Conservation (phyloP, 306 rosid species). For the Vicia faba region DNA sequence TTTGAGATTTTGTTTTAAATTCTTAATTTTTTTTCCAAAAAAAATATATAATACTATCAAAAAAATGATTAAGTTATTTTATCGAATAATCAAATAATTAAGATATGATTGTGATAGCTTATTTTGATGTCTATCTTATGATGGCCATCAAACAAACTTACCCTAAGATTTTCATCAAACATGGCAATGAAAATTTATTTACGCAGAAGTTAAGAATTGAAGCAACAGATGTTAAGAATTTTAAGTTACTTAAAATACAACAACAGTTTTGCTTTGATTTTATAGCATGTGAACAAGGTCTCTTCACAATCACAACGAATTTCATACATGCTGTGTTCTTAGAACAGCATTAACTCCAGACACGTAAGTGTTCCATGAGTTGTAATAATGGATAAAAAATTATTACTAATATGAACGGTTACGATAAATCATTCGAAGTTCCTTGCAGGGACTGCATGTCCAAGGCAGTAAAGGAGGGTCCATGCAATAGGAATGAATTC, state of each 20-base stretch:
- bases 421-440: conserved; percentile 56
- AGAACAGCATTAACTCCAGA: conserved; percentile 18
- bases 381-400: neutral
- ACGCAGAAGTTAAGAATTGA: neutral
- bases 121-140: too few relatives aligned
- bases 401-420: conserved; percentile 32
- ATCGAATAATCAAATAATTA: too few relatives aligned
- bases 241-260: conserved; percentile 9
- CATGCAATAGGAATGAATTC: conserved; percentile 69
- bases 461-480: conserved; percentile 79
- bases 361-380: conserved; percentile 5
- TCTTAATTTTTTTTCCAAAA: too few relatives aligned
- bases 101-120: too few relatives aligned
- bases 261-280: neutral
- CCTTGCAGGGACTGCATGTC: conserved; percentile 81
- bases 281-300: neutral
- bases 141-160: too few relatives aligned
- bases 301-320: conserved; percentile 7
- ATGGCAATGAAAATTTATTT: too few relatives aligned
- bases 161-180: too few relatives aligned
- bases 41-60: too few relatives aligned
- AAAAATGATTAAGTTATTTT: too few relatives aligned
- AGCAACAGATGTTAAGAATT: neutral
- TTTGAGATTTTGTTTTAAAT: too few relatives aligned
- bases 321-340: conserved; percentile 8